Base-by-base conservation (phyloP, 192 early-diverging fungal genomes). In the Gryganskiella cystojenkinii region DNA sequence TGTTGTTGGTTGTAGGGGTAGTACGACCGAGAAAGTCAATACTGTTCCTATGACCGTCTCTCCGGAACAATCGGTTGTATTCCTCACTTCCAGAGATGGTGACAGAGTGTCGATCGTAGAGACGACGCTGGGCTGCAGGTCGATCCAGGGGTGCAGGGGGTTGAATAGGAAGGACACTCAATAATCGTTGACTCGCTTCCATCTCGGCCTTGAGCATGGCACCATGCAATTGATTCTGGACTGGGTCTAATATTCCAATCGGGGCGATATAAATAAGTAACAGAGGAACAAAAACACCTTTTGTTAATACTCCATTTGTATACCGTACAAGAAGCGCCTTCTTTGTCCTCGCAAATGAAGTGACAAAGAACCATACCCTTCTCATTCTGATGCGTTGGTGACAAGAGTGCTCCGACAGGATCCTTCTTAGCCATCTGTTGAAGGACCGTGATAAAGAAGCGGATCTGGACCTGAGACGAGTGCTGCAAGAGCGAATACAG, bases 391-490 rank as follows among this genome's bases (percentile, higher is more conserved):
- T n/a, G n/a, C n/a, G 84, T 82, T 15, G 84, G 83, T 30, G 87
- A 81, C 17, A 90, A 59, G 24, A 89, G 80, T 33, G 87, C 85
- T 27, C 80, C 84, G 20, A 91, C 76, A 11, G 92, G 88, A 65
- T 97, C 95, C 52, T 88, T 91, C 80, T 92, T 89, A n/a, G 93
- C 91, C 92, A 96, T 91, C 70, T 96, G 93, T 81, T 95, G 94
- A 64, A 98, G 79, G 2, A 97, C 95, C 5, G 94, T 95, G 57
- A 96, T 95, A 51, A 98, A 94, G 71, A 98, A 99, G 30, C 96
- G 90, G 63, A 96, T 90, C 83, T 99, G 97, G 55, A 98, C 90
- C 57, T 89, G 93, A 19, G 92, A 94, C 11, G 94, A 90, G 82
- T 94, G 90, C 81, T 97, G 95, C 56, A 99, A 84, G 34, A 99